Evolutionary conservation across 345 rosid species (phyloP).

Genomic region (Gossypium herbaceum): DNA sequence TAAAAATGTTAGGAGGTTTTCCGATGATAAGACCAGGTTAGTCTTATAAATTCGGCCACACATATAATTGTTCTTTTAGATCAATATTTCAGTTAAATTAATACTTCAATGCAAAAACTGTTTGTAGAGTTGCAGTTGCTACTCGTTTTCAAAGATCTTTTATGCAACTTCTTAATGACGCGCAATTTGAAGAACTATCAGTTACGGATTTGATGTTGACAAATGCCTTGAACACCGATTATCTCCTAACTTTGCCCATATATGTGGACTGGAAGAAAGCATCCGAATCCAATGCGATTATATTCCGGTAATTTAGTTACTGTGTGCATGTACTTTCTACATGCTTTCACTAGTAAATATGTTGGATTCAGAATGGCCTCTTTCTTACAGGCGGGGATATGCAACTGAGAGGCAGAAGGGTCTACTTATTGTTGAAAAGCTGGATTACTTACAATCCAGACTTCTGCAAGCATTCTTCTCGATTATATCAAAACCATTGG

Average conservation of each 20-base stretch:
- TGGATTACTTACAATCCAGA: slow-evolving; percentile 86
- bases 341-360: neutral
- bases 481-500: slow-evolving; percentile 67
- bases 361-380: slow-evolving; percentile 2
- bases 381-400: slow-evolving; percentile 78
- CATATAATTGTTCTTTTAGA: neutral
- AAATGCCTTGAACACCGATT: slow-evolving; percentile 82
- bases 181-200: slow-evolving; percentile 91
- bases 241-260: slow-evolving; percentile 87
- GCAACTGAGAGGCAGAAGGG: slow-evolving; percentile 92
- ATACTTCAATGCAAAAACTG: slow-evolving; percentile 8
- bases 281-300: slow-evolving; percentile 79
- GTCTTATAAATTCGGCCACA: slow-evolving; percentile 1
- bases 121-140: slow-evolving; percentile 63
- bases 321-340: neutral
- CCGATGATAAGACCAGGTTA: slow-evolving; percentile 40
- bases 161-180: slow-evolving; percentile 79
- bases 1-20: slow-evolving; percentile 30
- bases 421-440: slow-evolving; percentile 72
- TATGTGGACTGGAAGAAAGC: slow-evolving; percentile 91
- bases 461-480: slow-evolving; percentile 63
- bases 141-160: slow-evolving; percentile 87
- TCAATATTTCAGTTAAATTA: neutral
- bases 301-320: slow-evolving; percentile 56
- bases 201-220: slow-evolving; percentile 79